Conservation (phyloP, 73 alveolate genomes). For the Symbiodinium natans region DNA sequence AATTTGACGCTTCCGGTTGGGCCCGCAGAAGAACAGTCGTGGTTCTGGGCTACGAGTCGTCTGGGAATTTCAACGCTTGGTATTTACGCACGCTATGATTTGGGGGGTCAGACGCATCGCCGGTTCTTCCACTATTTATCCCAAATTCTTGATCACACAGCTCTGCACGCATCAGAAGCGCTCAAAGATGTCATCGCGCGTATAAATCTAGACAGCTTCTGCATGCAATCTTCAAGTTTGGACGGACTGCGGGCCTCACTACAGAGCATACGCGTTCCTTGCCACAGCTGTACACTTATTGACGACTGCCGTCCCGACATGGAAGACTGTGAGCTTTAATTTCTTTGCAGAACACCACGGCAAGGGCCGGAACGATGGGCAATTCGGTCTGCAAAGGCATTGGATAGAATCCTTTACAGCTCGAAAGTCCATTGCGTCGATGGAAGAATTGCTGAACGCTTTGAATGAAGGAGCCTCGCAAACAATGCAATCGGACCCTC, state of each 20-base stretch:
- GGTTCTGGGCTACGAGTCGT: slow-evolving; percentile 69
- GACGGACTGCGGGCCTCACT: slow-evolving; percentile 28
- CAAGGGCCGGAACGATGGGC: slow-evolving; percentile 52
- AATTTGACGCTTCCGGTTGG: slow-evolving; percentile 25
- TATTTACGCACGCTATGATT: background rate
- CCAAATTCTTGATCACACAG: slow-evolving; percentile 50
- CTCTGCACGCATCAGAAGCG: slow-evolving; percentile 15
- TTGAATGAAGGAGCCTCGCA: slow-evolving; percentile 14
- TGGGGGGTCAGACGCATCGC: background rate
- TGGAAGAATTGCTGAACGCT: background rate
- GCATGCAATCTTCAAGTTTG: background rate
- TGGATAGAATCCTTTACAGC: slow-evolving; percentile 10
- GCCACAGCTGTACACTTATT: slow-evolving; percentile 10
- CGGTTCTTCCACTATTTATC: slow-evolving; percentile 27
- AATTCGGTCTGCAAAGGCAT: slow-evolving; percentile 7
- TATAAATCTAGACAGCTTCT: background rate
- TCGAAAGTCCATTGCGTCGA: background rate
- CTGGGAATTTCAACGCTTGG: slow-evolving; percentile 38
- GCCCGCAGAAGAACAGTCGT: slow-evolving; percentile 32
- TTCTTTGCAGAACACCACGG: slow-evolving; percentile 34
- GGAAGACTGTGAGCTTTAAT: background rate
- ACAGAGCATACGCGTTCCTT: slow-evolving; percentile 17
- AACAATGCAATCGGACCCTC: slow-evolving; percentile 25
- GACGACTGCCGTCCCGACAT: background rate
- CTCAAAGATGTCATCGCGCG: background rate